phyloP scores from a whole-genome alignment of 345 rosid species.

The Cochlearia excelsa region DNA sequence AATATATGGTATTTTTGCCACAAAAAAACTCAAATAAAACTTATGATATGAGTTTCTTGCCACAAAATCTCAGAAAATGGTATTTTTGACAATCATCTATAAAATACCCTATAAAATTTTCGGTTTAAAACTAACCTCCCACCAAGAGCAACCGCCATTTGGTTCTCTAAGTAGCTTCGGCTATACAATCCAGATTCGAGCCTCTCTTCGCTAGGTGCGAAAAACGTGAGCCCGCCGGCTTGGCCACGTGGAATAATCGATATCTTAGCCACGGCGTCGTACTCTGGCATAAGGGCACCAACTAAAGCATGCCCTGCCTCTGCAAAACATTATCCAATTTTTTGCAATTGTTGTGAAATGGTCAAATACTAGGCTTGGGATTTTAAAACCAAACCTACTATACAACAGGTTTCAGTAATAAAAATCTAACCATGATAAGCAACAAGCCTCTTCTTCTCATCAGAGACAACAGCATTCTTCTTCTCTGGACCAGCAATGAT shows the following conservation, averaged over 20 bases:
- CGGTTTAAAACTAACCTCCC: conserved; percentile 62
- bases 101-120: too few relatives aligned
- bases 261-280: conserved; percentile 93
- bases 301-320: conserved; percentile 99
- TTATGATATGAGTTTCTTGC: too few relatives aligned
- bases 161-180: conserved; percentile 97
- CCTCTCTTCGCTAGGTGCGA: conserved; percentile 96
- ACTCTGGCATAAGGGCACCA: conserved; percentile 96
- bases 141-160: conserved; percentile 97
- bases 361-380: too few relatives aligned
- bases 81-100: too few relatives aligned
- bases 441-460: conserved; percentile 85
- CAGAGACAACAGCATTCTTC: conserved; percentile 95
- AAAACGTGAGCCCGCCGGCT: conserved; percentile 96
- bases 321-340: conserved; percentile 13
- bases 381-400: too few relatives aligned
- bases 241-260: conserved; percentile 97
- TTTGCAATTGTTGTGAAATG: too few relatives aligned
- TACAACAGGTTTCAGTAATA: neutral
- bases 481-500: conserved; percentile 99
- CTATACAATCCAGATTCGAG: conserved; percentile 96
- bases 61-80: too few relatives aligned
- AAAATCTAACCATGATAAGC: conserved; percentile 74
- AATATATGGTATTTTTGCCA: too few relatives aligned
- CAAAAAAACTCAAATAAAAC: too few relatives aligned